A percentile compares a stretch with the other conserved stretches of the same genome.
Evolutionary conservation across 1,139 yeast species (phyloP).

Genomic region (Scheffersomyces parashehatae): DNA sequence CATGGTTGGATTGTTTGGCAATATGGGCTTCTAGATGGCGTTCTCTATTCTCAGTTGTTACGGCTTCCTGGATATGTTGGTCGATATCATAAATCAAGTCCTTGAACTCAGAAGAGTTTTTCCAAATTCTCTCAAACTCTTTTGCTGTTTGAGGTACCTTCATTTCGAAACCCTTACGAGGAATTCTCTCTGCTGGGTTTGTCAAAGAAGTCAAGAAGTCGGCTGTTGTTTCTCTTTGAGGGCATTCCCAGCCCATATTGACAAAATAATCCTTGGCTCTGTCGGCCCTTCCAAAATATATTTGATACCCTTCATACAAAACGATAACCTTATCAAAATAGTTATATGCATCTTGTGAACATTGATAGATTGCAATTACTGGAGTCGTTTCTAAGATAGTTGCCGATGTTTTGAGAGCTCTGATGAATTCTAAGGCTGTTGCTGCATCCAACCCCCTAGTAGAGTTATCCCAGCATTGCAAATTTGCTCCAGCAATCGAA

Average conservation of each 20-base stretch:
- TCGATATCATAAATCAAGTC: constrained; percentile 20
- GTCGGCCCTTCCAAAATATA: constrained; percentile 39
- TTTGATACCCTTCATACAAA: constrained; percentile 45
- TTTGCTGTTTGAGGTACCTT: constrained; percentile 27
- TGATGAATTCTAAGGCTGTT: constrained; percentile 51
- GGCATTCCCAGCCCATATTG: constrained; percentile 57
- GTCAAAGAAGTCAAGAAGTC: constrained; percentile 57
- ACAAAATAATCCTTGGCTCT: constrained; percentile 46
- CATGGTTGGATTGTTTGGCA: constrained; percentile 30
- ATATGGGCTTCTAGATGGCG: constrained; percentile 21
- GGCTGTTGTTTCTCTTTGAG: constrained; percentile 70
- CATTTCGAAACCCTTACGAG: constrained; percentile 48
- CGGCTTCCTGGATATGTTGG: constrained; percentile 11
- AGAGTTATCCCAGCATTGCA: constrained; percentile 64
- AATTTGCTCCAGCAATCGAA: constrained; percentile 34
- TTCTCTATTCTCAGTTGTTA: not conserved
- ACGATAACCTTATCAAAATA: constrained; percentile 46
- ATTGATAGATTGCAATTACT: constrained; percentile 47
- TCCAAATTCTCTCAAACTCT: constrained; percentile 29
- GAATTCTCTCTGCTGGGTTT: constrained; percentile 66
- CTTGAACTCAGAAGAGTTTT: constrained; percentile 19
- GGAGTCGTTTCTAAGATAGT: constrained; percentile 37
- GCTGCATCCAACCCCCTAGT: constrained; percentile 65
- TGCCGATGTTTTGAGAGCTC: constrained; percentile 42
- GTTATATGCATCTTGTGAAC: constrained; percentile 48